Evolutionary conservation across 495 filamentous ascomycete species (phyloP).

Genomic region (Aspergillus bridgeri): DNA sequence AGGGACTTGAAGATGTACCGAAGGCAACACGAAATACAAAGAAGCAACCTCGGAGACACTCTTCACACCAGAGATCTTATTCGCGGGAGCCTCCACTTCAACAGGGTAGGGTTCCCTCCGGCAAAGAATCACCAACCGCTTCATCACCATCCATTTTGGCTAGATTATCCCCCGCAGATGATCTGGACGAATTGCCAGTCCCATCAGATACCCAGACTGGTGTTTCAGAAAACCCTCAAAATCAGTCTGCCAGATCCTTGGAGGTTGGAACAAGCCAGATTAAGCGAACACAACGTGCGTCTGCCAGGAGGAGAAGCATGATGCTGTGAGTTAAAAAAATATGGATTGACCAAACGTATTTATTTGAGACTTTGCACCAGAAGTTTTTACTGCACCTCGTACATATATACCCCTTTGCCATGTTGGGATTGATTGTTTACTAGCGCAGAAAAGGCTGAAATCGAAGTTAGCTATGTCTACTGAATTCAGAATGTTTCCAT

Average conservation of each 20-base stretch:
- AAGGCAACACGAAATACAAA: constrained; percentile 15
- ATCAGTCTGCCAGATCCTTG: not conserved
- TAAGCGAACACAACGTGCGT: constrained; percentile 33
- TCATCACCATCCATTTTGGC: constrained; percentile 1
- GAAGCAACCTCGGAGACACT: constrained; percentile 36
- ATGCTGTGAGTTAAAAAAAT: constrained; percentile 36
- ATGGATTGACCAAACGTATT: constrained; percentile 11
- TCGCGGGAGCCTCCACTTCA: constrained; percentile 5
- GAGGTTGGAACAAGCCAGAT: constrained; percentile 16
- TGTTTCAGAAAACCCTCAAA: not conserved
- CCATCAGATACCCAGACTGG: not conserved
- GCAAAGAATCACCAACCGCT: constrained; percentile 7
- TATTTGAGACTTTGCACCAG: constrained; percentile 9
- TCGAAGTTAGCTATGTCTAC: not conserved
- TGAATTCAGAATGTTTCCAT: not conserved
- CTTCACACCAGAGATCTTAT: constrained; percentile 31
- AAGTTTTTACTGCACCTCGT: constrained; percentile 10
- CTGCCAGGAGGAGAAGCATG: constrained; percentile 49
- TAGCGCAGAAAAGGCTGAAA: not conserved
- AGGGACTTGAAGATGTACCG: not conserved
- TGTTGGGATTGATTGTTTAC: constrained; percentile 2
- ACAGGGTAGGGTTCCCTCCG: constrained; percentile 8
- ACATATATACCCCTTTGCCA: constrained; percentile 23
- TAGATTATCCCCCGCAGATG: not conserved
- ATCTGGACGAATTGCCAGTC: not conserved